Evolutionary conservation across 305 asterid genomes (phyloP), one percentile per base, ranked within the genome.

Genomic region (Rubia occidens): DNA sequence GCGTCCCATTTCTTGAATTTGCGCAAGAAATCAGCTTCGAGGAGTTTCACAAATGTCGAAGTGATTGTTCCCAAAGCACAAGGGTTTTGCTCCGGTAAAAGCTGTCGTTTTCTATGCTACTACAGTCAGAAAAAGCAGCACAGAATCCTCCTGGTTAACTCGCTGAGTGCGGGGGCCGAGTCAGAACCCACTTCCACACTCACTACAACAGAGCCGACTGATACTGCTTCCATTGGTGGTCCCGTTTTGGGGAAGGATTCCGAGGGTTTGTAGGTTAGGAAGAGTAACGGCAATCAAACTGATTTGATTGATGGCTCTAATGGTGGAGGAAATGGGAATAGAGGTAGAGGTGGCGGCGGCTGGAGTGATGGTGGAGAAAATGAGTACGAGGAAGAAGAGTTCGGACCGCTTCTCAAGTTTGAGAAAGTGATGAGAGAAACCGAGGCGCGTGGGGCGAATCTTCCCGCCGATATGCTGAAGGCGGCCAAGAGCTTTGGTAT

Each of bases 391-490:
- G 98, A 85, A 43, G 79, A 81, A 58, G 97, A 90, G 74, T 88
- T 90, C 68, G 98, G 97, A 68, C 95, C 96, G 1, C 9, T 94
- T 11, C 72, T 94, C 78, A 94, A 89, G 84, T 86, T 94, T 69
- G 97, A 88, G 77, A 97, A 86, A 76, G 97, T 94, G 64, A 82
- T 90, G 56, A 81, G 87, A 60, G 98, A 90, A 78, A 74, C 86
- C 0, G 88, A 90, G 72, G 81, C 92, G 1, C 86, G 92, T 47
- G 96, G 97, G 60, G 88, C 89, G 3, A 82, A 64, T 70, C 97
- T 90, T 72, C 98, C 98, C 7, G 76, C 89, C 72, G 97, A 94
- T 82, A 94, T 94, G 97, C 73, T 90, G 72, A 93, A 87, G 78
- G 95, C 98, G 69, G 98, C 98, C 56, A 87, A 89, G 82, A 84